Percentiles rank a stretch among this genome's conserved stretches.
phyloP scores from a whole-genome alignment of 2,329 filamentous ascomycete species.

The Curvularia hawaiiensis region DNA sequence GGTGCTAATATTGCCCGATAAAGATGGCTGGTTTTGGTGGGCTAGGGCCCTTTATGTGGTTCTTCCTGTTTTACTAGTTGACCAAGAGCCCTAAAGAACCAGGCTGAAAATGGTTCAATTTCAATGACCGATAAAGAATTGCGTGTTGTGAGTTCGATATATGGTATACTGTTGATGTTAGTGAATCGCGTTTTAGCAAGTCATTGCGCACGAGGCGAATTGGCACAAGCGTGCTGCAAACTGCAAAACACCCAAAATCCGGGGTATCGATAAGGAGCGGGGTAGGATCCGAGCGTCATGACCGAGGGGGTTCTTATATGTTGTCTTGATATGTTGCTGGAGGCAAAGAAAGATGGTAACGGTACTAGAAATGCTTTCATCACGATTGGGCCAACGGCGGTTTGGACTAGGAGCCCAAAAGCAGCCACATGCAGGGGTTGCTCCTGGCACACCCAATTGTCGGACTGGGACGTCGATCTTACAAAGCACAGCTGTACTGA shows the following conservation, averaged over 20 bases:
- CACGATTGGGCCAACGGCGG: neutral
- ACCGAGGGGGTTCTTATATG: conserved; percentile 7
- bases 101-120: neutral
- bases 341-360: neutral
- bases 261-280: conserved; percentile 38
- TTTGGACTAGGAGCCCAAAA: neutral
- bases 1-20: too few relatives aligned
- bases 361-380: too few relatives aligned
- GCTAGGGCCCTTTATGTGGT: neutral
- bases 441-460: neutral
- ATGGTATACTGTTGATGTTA: neutral
- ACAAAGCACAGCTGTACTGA: neutral
- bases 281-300: conserved; percentile 19
- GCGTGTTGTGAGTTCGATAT: neutral
- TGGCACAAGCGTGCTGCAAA: conserved; percentile 38
- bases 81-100: neutral
- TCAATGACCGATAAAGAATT: neutral
- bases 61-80: neutral
- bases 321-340: neutral
- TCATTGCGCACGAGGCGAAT: conserved; percentile 20
- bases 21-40: neutral
- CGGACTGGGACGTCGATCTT: conserved; percentile 1
- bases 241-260: conserved; percentile 26
- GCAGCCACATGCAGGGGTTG: neutral
- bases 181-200: neutral